Base-by-base conservation (phyloP, 768 basidiomycete genomes). In the Termitomyces bulborhizus region DNA sequence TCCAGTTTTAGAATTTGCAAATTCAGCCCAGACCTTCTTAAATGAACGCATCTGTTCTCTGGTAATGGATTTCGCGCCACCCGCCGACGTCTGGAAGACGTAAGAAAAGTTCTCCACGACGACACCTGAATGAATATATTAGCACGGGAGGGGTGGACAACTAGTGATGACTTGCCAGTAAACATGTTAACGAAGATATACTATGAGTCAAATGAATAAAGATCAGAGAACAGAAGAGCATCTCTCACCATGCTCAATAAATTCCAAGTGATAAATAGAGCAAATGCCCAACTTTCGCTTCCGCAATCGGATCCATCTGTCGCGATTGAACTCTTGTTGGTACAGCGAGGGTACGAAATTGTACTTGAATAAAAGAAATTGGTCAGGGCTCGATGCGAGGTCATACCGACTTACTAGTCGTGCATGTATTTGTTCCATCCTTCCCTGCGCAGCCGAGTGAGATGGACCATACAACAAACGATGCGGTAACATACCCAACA, bases 381-480 rank as follows among this genome's bases (percentile, higher is more conserved):
- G 51, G 47, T 21, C 50, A 32, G 39, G n/a, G 32, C 41, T 56
- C 3, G 51, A 34, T 34, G 40, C 29, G 3, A 9, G 47, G 31
- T 24, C 32, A 16, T 6, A 26, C n/a, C 1, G 31, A 52, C 87
- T 65, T 67, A 94, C 91, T 84, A 96, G 71, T 98, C 91, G 66
- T 98, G 95, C 96, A 98, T 98, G 68, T 87, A 97, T 62, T 87
- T 84, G 66, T 98, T 98, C 96, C 96, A 98, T 0, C 86, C 92
- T 68, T 98, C 95, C 8, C 94, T 94, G 60, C 45, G 45, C 49
- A 61, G 31, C 60, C 55, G 51, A 5, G 42, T 61, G 37, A 66
- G 45, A 50, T 50, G 40, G 43, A 29, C 47, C 6, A 55, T 24
- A 46, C 40, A 44, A 36, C 43, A 12, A 11, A 27, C 21, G 43